A percentile compares a stretch with the other conserved stretches of the same genome.
phyloP scores from a whole-genome alignment of 1,139 yeast genomes.

The Saccharomyces hybrid region DNA sequence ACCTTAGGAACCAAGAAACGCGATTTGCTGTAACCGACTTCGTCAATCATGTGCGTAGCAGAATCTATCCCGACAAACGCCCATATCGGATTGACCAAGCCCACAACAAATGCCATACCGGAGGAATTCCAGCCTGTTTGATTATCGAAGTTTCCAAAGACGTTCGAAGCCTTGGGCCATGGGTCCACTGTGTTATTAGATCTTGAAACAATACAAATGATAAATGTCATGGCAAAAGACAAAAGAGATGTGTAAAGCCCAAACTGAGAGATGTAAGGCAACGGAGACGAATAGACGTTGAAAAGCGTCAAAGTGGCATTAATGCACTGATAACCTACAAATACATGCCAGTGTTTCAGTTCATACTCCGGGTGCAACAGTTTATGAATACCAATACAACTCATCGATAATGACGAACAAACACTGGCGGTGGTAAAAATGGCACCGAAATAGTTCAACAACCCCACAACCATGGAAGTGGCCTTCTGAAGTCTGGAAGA shows the following conservation, averaged over 20 bases:
- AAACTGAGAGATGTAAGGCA: constrained; percentile 36
- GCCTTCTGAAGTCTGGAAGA: constrained; percentile 35
- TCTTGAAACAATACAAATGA: constrained; percentile 43
- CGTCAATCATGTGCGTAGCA: constrained; percentile 58
- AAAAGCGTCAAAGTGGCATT: constrained; percentile 31
- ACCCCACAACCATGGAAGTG: constrained; percentile 12
- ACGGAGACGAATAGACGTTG: constrained; percentile 34
- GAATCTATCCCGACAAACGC: constrained; percentile 55
- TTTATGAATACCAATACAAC: constrained; percentile 45
- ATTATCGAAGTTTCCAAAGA: constrained; percentile 44
- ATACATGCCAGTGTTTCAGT: constrained; percentile 45
- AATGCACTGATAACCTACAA: constrained; percentile 37
- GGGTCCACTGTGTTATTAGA: constrained; percentile 33
- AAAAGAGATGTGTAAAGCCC: constrained; percentile 44
- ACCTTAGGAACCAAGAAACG: constrained; percentile 48
- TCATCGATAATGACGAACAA: constrained; percentile 43
- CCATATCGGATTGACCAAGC: constrained; percentile 55
- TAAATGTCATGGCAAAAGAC: constrained; percentile 43
- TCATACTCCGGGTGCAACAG: constrained; percentile 40
- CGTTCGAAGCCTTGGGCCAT: constrained; percentile 42
- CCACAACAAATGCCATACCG: constrained; percentile 53
- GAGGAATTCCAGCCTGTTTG: constrained; percentile 50
- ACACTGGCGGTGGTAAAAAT: constrained; percentile 51
- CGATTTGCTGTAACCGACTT: constrained; percentile 38
- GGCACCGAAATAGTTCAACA: constrained; percentile 38